Evolutionary conservation across 75 land plant genomes (phyloP).

Genomic region (Picea sitchensis): DNA sequence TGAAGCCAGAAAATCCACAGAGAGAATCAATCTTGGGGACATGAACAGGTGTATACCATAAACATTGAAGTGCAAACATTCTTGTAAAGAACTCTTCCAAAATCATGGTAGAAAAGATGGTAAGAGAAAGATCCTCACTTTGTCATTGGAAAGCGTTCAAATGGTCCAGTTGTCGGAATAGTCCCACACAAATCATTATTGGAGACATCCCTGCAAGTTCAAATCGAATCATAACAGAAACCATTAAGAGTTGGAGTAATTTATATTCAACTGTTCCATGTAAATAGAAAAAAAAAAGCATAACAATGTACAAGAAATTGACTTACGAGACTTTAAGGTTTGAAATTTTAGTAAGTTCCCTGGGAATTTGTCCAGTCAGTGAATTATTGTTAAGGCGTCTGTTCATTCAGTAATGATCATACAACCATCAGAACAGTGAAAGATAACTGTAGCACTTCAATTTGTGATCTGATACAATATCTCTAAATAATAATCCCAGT

Average conservation of each 20-base stretch:
- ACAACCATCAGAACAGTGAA: background rate
- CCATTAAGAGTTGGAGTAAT: background rate
- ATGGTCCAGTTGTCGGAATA: conserved; percentile 88
- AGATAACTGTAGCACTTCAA: background rate
- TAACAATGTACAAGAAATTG: background rate
- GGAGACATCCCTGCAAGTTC: conserved; percentile 77
- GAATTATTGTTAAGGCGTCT: conserved; percentile 83
- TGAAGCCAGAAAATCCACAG: too few species aligned
- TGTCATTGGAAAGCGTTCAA: conserved; percentile 66
- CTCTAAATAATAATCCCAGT: background rate
- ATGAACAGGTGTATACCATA: too few species aligned
- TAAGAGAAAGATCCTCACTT: too few species aligned
- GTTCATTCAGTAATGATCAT: background rate
- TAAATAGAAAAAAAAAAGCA: background rate
- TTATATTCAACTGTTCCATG: background rate
- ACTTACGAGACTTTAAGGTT: conserved; percentile 94
- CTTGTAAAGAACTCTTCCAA: too few species aligned
- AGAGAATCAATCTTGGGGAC: too few species aligned
- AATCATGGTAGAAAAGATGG: too few species aligned
- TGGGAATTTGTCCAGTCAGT: conserved; percentile 79
- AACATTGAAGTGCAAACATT: too few species aligned
- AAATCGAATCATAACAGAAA: background rate
- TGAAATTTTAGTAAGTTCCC: conserved; percentile 51
- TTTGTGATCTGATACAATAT: background rate
- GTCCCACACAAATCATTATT: conserved; percentile 88